A percentile compares a stretch with the other conserved stretches of the same genome.
phyloP scores from a whole-genome alignment of 805 yeast species.

The Yamadazyma phyllophila region DNA sequence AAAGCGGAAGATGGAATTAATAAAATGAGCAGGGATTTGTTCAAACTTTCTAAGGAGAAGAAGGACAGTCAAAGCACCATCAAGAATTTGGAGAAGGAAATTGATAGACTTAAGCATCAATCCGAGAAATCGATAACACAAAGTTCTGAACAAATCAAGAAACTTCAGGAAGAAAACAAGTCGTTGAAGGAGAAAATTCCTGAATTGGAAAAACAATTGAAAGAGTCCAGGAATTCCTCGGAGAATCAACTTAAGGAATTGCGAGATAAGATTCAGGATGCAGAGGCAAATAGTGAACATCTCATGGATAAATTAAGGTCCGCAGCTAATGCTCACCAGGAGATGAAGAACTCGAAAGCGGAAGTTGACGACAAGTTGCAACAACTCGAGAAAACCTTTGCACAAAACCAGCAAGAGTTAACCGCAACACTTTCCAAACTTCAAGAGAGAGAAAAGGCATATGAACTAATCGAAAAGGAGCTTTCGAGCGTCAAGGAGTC shows the following conservation, averaged over 20 bases:
- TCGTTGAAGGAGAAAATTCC: slow-evolving; percentile 23
- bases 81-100: slow-evolving; percentile 42
- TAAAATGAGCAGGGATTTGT: slow-evolving; percentile 82
- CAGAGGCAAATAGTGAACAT: slow-evolving; percentile 32
- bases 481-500: background rate
- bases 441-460: slow-evolving; percentile 10
- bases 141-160: slow-evolving; percentile 19
- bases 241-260: slow-evolving; percentile 17
- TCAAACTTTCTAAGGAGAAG: slow-evolving; percentile 60
- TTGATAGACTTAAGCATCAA: slow-evolving; percentile 25
- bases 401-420: slow-evolving; percentile 15
- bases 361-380: slow-evolving; percentile 16
- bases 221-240: slow-evolving; percentile 19
- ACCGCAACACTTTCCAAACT: slow-evolving; percentile 1
- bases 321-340: slow-evolving; percentile 36
- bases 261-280: slow-evolving; percentile 23
- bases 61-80: slow-evolving; percentile 47
- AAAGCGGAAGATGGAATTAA: slow-evolving; percentile 85
- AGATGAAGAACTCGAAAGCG: slow-evolving; percentile 21
- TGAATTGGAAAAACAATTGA: slow-evolving; percentile 20
- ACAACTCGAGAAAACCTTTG: slow-evolving; percentile 15
- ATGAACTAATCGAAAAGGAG: background rate
- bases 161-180: slow-evolving; percentile 22
- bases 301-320: slow-evolving; percentile 42
- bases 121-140: slow-evolving; percentile 30